Evolutionary conservation across 148 eudicot genomes (phyloP), one percentile per base, ranked within the genome.

Genomic region (Dianthus caryophyllus): DNA sequence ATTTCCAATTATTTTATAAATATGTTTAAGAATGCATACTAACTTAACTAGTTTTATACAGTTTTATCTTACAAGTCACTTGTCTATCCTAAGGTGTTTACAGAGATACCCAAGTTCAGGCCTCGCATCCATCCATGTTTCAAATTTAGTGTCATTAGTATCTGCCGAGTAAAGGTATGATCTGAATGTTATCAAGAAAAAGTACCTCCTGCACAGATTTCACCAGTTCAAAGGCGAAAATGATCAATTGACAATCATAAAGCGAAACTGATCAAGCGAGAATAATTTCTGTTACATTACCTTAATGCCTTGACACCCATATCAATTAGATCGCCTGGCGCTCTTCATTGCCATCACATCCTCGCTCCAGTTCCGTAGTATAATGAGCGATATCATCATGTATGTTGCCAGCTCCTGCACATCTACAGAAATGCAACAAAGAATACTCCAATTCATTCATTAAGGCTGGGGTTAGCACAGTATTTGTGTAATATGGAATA

Each of bases 351-450:
- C 73, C 78, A 48, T 74, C 67, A 47, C 65, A 63, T 49, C 76
- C 75, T 72, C 79, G 85, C 79, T 84, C 84, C 65, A 91, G 81
- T 73, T 91, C 83, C 76, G 82, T 77, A 47, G 68, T 70, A 67
- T 78, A 85, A 65, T 79, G 67, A 52, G 82, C 79, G 49, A 91
- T 91, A 68, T 91, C 97, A 71, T 91, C 96, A 49, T 80, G 86
- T 77, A 88, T 77, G 79, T 91, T 86, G 53, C 97, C 97, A 63
- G 97, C 97, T 68, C 97, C 97, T 64, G 96, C 88, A 86, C 97
- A 91, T 84, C 97, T 91, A 61, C 67, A 71, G 38, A 9, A 31
- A 67, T 27, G 55, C 21, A 60, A 48, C 74, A 82, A 38, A 73
- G n/a, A 33, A 56, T 47, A 70, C n/a, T n/a, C n/a, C n/a, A n/a